Conservation (phyloP, 768 basidiomycete genomes). For the Cystobasidiopsis lactophilus region DNA sequence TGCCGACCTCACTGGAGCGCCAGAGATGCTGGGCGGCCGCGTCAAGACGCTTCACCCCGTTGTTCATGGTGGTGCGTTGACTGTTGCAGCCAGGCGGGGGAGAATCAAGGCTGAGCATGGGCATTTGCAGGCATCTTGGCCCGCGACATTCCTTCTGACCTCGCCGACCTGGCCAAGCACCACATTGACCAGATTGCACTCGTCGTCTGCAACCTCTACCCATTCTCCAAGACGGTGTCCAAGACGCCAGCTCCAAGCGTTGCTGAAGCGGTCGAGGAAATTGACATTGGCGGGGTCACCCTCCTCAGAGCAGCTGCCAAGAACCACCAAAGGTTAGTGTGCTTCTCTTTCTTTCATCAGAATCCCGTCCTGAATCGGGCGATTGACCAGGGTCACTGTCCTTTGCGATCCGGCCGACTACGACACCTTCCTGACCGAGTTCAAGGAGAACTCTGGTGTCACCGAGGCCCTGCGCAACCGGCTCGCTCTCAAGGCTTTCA, state of each 20-base stretch:
- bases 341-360: neutral
- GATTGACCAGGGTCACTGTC: conserved; percentile 16
- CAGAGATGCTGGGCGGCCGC: conserved; percentile 94
- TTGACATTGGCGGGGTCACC: conserved; percentile 96
- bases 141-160: conserved; percentile 70
- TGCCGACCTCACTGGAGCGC: conserved; percentile 86
- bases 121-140: conserved; percentile 89
- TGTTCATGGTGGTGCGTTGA: conserved; percentile 66
- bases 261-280: conserved; percentile 82
- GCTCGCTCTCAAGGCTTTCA: conserved; percentile 74
- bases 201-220: conserved; percentile 98
- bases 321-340: conserved; percentile 53
- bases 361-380: neutral
- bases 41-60: conserved; percentile 97
- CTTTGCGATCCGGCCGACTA: conserved; percentile 79
- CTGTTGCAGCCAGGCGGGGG: neutral
- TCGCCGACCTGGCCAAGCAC: conserved; percentile 59
- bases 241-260: conserved; percentile 63
- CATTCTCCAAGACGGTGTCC: conserved; percentile 76
- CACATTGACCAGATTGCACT: conserved; percentile 79
- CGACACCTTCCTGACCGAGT: conserved; percentile 50
- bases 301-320: conserved; percentile 93
- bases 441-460: conserved; percentile 51
- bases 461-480: conserved; percentile 47
- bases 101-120: neutral